Evolutionary conservation across 2,329 filamentous ascomycete genomes (phyloP).

Genomic region (Penicillium sp.): DNA sequence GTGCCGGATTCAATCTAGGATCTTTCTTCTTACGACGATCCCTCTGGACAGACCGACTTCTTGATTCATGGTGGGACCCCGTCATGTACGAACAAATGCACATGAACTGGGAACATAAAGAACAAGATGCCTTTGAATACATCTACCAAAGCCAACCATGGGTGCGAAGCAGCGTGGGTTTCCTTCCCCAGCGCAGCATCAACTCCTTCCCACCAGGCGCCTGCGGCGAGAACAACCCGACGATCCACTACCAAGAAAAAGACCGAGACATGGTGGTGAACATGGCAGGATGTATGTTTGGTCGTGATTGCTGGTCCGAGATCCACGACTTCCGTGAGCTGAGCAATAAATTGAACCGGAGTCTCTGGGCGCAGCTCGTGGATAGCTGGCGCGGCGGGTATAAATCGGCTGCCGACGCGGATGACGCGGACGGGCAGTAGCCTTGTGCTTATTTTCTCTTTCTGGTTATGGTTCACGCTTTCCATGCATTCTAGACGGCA

Average conservation of each 20-base stretch:
- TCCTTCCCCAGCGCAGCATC: constrained; percentile 84
- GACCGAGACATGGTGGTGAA: constrained; percentile 94
- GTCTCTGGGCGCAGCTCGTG: constrained; percentile 64
- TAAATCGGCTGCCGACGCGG: not conserved
- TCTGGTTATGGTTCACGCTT: not conserved
- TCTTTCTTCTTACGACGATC: constrained; percentile 88
- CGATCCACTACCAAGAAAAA: constrained; percentile 77
- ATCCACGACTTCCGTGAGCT: constrained; percentile 94
- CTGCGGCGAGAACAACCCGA: constrained; percentile 63
- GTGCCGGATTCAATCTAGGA: constrained; percentile 90
- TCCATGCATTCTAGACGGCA: constrained; percentile 3
- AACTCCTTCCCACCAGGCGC: constrained; percentile 92
- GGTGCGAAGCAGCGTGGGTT: constrained; percentile 82
- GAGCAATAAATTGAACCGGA: constrained; percentile 84
- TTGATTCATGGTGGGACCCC: constrained; percentile 98
- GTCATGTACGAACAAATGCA: constrained; percentile 97
- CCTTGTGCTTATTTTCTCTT: not conserved
- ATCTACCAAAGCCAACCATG: constrained; percentile 88
- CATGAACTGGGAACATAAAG: constrained; percentile 99
- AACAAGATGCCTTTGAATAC: constrained; percentile 91
- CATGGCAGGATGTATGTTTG: constrained; percentile 98
- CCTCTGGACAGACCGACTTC: constrained; percentile 80
- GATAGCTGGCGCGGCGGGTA: constrained; percentile 19
- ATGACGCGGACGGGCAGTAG: constrained; percentile 1
- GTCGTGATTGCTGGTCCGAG: constrained; percentile 94